Conservation (phyloP, 2,329 filamentous ascomycete genomes). For the Arachnomyces sp. region DNA sequence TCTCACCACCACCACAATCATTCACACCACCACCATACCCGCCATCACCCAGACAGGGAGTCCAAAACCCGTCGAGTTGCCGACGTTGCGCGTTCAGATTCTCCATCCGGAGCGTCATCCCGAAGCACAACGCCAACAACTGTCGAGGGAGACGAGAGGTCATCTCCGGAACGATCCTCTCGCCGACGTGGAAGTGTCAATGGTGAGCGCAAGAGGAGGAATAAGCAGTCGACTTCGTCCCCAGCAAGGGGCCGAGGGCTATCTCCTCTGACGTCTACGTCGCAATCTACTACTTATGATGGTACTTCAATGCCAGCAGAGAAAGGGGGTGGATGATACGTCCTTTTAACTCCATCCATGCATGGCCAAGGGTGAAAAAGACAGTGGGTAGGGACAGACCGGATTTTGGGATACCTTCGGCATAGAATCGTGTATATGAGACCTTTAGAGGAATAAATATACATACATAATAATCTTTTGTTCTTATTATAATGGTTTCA, state of each 20-base stretch:
- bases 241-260: conserved; percentile 4
- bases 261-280: conserved; percentile 9
- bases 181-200: conserved; percentile 29
- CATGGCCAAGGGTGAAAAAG: no score
- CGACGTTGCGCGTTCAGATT: conserved; percentile 27
- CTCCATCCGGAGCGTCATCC: conserved; percentile 35
- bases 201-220: conserved; percentile 17
- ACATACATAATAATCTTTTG: no score
- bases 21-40: conserved; percentile 20
- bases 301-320: no score
- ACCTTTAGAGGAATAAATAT: no score
- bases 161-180: conserved; percentile 24
- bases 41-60: conserved; percentile 12
- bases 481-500: no score
- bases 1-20: conserved; percentile 23
- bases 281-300: no score
- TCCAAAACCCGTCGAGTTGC: conserved; percentile 5
- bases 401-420: no score
- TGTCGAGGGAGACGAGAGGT: conserved; percentile 29
- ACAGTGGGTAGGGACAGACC: no score
- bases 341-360: no score
- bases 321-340: no score
- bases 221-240: conserved; percentile 2
- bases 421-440: no score
- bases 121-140: conserved; percentile 29